A percentile compares a stretch with the other conserved stretches of the same genome.
phyloP scores from a whole-genome alignment of 768 basidiomycete genomes.

The Lactarius sp. region DNA sequence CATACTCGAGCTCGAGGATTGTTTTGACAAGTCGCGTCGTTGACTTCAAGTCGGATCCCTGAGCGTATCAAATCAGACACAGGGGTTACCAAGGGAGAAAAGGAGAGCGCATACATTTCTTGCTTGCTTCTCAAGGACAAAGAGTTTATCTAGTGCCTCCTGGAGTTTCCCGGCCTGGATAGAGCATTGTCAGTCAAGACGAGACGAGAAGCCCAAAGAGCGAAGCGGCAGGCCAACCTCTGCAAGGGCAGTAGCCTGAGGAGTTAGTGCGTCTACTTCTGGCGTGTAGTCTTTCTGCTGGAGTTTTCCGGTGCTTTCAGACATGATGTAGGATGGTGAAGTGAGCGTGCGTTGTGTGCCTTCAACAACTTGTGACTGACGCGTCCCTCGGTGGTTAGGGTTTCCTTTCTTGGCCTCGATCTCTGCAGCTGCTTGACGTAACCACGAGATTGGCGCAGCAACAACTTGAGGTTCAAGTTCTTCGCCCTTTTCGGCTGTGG shows the following conservation, averaged over 20 bases:
- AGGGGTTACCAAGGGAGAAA: conserved; percentile 1
- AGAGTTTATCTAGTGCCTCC: conserved; percentile 85
- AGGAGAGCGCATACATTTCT: conserved; percentile 63
- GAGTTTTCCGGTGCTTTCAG: conserved; percentile 60
- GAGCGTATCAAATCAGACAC: conserved; percentile 7
- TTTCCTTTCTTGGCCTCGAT: conserved; percentile 19
- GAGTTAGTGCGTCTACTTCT: conserved; percentile 74
- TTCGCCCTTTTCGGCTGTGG: neutral
- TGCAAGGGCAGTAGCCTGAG: conserved; percentile 60
- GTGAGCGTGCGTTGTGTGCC: neutral
- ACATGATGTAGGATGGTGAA: conserved; percentile 47
- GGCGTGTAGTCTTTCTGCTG: conserved; percentile 83
- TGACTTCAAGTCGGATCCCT: conserved; percentile 93
- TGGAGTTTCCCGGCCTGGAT: conserved; percentile 72
- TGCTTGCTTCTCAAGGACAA: conserved; percentile 89
- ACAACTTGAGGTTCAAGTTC: too few relatives aligned
- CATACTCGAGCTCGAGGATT: conserved; percentile 65
- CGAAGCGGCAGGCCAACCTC: conserved; percentile 47
- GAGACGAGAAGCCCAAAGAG: neutral
- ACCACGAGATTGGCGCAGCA: neutral
- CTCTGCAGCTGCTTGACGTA: conserved; percentile 8
- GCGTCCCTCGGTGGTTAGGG: conserved; percentile 32
- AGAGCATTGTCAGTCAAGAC: conserved; percentile 1
- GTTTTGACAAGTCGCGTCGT: conserved; percentile 81
- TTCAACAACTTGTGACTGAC: conserved; percentile 29